A percentile compares a stretch with the other conserved stretches of the same genome.
Evolutionary conservation across 2,329 filamentous ascomycete genomes (phyloP).

Genomic region (Colletotrichum agaves): DNA sequence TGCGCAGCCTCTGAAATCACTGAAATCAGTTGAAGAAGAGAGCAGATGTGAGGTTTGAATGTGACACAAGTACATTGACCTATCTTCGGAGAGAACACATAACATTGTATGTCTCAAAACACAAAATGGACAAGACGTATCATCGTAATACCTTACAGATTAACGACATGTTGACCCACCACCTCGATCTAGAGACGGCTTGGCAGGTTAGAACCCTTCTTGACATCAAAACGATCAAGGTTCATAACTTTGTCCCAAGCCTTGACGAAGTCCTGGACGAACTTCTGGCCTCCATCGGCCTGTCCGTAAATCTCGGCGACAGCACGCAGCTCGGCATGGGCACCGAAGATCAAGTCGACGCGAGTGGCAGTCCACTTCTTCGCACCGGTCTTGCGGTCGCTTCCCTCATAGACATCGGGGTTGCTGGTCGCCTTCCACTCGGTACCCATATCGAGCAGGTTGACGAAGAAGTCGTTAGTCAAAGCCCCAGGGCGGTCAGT

Average conservation of each 20-base stretch:
- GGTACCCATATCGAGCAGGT: conserved; percentile 75
- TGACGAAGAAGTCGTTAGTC: conserved; percentile 86
- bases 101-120: conserved; percentile 1
- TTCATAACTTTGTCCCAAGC: conserved; percentile 83
- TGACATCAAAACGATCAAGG: conserved; percentile 75
- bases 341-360: conserved; percentile 76
- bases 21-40: no score
- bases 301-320: conserved; percentile 76
- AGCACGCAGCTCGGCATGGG: conserved; percentile 79
- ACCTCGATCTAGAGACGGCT: conserved; percentile 22
- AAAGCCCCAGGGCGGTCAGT: conserved; percentile 75
- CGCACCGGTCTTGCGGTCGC: conserved; percentile 71
- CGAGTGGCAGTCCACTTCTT: conserved; percentile 78
- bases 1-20: no score
- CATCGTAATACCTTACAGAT: background rate
- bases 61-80: background rate
- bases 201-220: conserved; percentile 19
- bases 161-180: background rate
- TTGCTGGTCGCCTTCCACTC: conserved; percentile 68
- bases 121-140: background rate
- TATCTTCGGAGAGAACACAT: conserved; percentile 8
- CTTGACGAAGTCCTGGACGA: conserved; percentile 76
- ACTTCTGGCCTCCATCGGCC: conserved; percentile 69
- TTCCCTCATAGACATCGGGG: conserved; percentile 70
- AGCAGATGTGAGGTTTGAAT: no score